Evolutionary conservation across 2,329 filamentous ascomycete genomes (phyloP).

Genomic region (Fusarium abutilonis): DNA sequence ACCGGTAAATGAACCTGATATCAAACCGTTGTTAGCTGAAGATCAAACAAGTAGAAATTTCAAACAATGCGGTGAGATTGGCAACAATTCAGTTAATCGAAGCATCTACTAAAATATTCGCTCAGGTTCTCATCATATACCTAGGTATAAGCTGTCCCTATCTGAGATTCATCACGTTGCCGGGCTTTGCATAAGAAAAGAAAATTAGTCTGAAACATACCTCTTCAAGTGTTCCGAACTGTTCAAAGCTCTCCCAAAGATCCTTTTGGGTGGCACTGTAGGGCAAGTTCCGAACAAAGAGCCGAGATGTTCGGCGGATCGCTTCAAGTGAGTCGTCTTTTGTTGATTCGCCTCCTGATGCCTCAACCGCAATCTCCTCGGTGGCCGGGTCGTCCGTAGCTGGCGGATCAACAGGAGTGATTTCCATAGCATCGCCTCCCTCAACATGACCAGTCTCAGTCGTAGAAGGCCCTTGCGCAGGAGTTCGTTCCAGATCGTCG

Average conservation of each 20-base stretch:
- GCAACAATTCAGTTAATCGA: slow-evolving; percentile 77
- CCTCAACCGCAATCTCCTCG: slow-evolving; percentile 43
- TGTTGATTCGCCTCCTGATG: slow-evolving; percentile 43
- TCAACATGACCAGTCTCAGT: slow-evolving; percentile 32
- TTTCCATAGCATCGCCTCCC: slow-evolving; percentile 28
- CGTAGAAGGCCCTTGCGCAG: slow-evolving; percentile 28
- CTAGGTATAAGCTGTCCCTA: slow-evolving; percentile 99
- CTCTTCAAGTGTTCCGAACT: slow-evolving; percentile 84
- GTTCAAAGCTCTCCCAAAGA: slow-evolving; percentile 74
- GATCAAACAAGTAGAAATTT: slow-evolving; percentile 29
- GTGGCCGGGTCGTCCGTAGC: slow-evolving; percentile 34
- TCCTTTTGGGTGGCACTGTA: slow-evolving; percentile 83
- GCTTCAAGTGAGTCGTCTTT: slow-evolving; percentile 45
- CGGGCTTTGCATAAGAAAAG: slow-evolving; percentile 17
- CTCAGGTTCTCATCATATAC: slow-evolving; percentile 91
- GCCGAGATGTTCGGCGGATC: slow-evolving; percentile 76
- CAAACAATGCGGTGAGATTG: slow-evolving; percentile 41
- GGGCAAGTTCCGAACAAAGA: slow-evolving; percentile 90
- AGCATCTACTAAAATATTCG: slow-evolving; percentile 99
- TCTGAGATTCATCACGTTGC: slow-evolving; percentile 95
- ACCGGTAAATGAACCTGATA: slow-evolving; percentile 85
- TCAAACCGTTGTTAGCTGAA: slow-evolving; percentile 44
- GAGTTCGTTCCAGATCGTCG: slow-evolving; percentile 59
- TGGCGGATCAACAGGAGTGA: slow-evolving; percentile 25
- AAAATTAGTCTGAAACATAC: slow-evolving; percentile 65